Percentiles rank a stretch among this genome's conserved stretches.
Evolutionary conservation across 2,329 filamentous ascomycete genomes (phyloP).

Genomic region (Talaromyces sp.): DNA sequence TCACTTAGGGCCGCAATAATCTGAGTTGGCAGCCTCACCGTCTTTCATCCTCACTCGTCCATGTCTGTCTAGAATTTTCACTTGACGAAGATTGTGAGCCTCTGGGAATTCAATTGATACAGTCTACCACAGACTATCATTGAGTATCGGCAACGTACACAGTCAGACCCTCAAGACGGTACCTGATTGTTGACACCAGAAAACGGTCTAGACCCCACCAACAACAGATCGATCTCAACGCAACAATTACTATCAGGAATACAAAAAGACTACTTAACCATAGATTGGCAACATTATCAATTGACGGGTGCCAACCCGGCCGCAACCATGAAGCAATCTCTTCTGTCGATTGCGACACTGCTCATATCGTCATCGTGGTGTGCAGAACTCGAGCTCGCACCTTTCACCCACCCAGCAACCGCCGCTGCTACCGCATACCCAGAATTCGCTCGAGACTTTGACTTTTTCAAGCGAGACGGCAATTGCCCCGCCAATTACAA

Average conservation of each 20-base stretch:
- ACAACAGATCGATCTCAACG: slow-evolving; percentile 2
- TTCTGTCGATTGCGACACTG: slow-evolving; percentile 34
- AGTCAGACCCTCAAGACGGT: background rate
- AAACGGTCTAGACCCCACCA: slow-evolving; percentile 1
- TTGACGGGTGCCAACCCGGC: slow-evolving; percentile 14
- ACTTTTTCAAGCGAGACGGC: slow-evolving; percentile 32
- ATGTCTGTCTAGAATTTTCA: background rate
- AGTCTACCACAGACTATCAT: too few relatives aligned
- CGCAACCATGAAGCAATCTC: slow-evolving; percentile 35
- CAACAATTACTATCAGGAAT: background rate
- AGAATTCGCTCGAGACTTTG: slow-evolving; percentile 28
- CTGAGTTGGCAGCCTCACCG: slow-evolving; percentile 12
- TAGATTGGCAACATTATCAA: background rate
- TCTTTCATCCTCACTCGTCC: slow-evolving; percentile 2
- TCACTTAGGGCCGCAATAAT: background rate
- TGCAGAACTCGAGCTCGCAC: slow-evolving; percentile 31
- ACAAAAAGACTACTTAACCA: background rate
- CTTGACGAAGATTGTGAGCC: background rate
- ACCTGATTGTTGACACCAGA: slow-evolving; percentile 9
- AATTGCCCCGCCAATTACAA: slow-evolving; percentile 55
- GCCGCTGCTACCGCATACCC: slow-evolving; percentile 28
- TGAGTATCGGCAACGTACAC: background rate
- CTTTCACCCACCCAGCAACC: slow-evolving; percentile 32
- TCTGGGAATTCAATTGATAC: background rate
- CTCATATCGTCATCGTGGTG: slow-evolving; percentile 33